These are phyloP conservation scores for Pleomassaria siparia DNA, from an alignment of 2,329 filamentous ascomycete species.

Conservation along the genomic window DNA sequence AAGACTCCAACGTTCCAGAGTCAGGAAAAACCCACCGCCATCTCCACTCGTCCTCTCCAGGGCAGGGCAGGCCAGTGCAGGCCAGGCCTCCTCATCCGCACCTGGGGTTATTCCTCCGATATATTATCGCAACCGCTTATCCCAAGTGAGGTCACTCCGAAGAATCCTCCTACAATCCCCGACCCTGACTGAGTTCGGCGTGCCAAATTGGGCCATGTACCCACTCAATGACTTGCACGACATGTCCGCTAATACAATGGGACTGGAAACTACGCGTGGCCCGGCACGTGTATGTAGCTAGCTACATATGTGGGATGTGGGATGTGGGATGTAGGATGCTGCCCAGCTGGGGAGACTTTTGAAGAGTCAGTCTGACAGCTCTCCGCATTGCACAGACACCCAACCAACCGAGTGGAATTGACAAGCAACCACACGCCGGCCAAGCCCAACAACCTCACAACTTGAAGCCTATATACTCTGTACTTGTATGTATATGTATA, in stretches of 20 bases:
- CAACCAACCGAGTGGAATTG: neutral
- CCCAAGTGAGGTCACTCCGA: neutral
- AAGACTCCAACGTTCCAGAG: neutral
- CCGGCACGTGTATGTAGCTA: conserved; percentile 11
- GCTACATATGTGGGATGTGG: no score
- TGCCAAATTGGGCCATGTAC: neutral
- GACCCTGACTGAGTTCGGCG: neutral
- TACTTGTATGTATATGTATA: no score
- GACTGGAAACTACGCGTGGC: conserved; percentile 5
- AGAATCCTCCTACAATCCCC: conserved; percentile 5
- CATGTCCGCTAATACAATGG: conserved; percentile 6
- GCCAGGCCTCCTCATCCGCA: neutral
- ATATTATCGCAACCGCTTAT: neutral
- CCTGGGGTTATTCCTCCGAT: neutral
- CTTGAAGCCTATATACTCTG: no score
- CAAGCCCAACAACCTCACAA: neutral
- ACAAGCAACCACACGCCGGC: neutral
- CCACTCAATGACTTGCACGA: conserved; percentile 9
- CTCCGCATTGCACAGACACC: neutral
- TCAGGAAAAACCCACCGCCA: neutral
- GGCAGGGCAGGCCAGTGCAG: neutral
- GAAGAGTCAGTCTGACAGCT: no score
- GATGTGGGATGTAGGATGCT: no score
- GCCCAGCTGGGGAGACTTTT: no score
- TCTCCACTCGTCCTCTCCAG: no score